These are phyloP conservation scores for Candida ortonii DNA, from an alignment of 805 yeast genomes.

Conservation along the genomic window DNA sequence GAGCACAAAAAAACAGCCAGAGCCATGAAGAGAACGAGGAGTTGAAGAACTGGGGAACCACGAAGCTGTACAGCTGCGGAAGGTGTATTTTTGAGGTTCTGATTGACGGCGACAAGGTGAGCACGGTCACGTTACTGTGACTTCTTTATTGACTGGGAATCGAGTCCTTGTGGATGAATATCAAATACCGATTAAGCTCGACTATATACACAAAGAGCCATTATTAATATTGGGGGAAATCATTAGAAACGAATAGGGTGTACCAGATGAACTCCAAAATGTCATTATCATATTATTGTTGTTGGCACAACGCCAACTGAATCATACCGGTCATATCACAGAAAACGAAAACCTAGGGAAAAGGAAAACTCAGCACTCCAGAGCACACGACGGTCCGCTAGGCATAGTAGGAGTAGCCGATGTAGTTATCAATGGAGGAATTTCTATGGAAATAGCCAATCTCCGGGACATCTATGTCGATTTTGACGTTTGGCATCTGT, in stretches of 20 bases:
- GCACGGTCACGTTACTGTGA: constrained; percentile 28
- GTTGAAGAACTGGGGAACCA: constrained; percentile 34
- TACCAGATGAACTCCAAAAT: neutral
- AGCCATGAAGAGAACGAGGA: constrained; percentile 17
- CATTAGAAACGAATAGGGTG: neutral
- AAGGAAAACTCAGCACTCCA: neutral
- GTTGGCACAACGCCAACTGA: no score
- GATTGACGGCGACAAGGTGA: constrained; percentile 27
- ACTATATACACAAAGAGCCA: no score
- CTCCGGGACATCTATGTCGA: constrained; percentile 42
- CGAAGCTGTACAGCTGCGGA: constrained; percentile 28
- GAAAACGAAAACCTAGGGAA: neutral
- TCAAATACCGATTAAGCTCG: no score
- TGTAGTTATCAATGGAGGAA: constrained; percentile 29
- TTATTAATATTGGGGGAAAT: no score
- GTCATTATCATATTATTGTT: constrained; percentile 6
- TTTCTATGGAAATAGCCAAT: constrained; percentile 34
- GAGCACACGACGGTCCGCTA: no score
- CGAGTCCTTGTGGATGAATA: no score
- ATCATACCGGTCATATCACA: neutral
- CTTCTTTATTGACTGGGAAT: neutral
- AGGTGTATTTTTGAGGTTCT: constrained; percentile 32
- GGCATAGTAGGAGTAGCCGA: constrained; percentile 26
- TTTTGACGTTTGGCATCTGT: constrained; percentile 36
- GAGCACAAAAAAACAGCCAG: constrained; percentile 2